Conservation (phyloP, 2,329 filamentous ascomycete species). For the Alternaria sp. region DNA sequence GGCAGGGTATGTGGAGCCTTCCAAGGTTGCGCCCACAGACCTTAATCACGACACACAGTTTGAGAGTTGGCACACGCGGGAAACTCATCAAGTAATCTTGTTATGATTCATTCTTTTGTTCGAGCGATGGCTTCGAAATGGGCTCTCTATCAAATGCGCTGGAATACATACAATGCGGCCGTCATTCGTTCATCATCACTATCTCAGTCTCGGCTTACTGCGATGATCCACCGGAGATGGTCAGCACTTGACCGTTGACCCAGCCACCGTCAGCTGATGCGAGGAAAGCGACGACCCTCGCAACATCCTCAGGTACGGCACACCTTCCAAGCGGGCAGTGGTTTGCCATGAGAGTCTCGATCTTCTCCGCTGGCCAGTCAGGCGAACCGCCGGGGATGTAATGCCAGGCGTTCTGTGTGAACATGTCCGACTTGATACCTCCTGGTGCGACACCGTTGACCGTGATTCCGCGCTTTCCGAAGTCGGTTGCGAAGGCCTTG, state of each 20-base stretch:
- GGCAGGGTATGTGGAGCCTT: background rate
- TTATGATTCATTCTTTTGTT: background rate
- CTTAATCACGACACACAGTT: background rate
- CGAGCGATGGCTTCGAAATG: background rate
- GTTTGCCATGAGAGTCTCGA: conserved; percentile 58
- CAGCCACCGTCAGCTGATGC: conserved; percentile 50
- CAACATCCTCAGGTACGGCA: conserved; percentile 56
- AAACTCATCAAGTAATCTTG: background rate
- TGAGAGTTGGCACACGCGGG: background rate
- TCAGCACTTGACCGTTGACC: conserved; percentile 51
- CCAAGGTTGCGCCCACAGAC: background rate
- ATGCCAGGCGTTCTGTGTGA: conserved; percentile 67
- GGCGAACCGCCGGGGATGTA: conserved; percentile 58
- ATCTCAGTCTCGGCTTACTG: conserved; percentile 32
- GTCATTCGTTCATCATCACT: background rate
- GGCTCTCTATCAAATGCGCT: background rate
- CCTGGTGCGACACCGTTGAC: conserved; percentile 76
- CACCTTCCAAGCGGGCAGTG: conserved; percentile 58
- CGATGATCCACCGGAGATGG: conserved; percentile 51
- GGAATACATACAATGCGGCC: background rate
- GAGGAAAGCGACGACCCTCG: conserved; percentile 51
- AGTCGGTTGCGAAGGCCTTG: conserved; percentile 74
- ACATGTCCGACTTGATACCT: conserved; percentile 80
- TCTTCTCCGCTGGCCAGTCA: conserved; percentile 58
- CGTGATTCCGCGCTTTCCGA: conserved; percentile 70